These are phyloP conservation scores for Vaucheria bursata DNA, from an alignment of 352 stramenopile species.

Conservation along the genomic window DNA sequence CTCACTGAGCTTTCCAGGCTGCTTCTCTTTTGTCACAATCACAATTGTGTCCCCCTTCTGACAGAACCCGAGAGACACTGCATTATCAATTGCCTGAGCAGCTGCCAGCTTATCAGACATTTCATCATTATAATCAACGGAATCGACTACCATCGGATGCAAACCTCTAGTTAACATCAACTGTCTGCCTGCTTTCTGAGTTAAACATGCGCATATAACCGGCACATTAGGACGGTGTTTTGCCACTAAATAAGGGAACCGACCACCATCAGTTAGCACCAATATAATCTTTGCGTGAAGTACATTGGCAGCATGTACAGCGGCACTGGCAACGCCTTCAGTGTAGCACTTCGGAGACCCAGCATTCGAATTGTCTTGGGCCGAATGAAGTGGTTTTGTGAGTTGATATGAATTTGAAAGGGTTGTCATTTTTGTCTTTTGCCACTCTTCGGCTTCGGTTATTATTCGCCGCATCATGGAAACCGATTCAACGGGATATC, in stretches of 20 bases:
- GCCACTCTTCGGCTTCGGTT: slow-evolving; percentile 46
- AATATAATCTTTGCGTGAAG: not conserved
- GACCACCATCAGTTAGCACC: not conserved
- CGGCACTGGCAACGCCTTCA: not conserved
- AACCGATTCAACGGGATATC: slow-evolving; percentile 84
- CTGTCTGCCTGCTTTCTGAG: slow-evolving; percentile 1
- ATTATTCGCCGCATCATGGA: slow-evolving; percentile 63
- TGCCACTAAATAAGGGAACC: not conserved
- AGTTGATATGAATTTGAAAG: not conserved
- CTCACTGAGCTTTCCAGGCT: not conserved
- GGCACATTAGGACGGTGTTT: not conserved
- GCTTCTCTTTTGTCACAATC: not conserved
- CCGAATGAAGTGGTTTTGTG: not conserved
- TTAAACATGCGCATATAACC: not conserved
- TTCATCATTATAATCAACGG: not conserved
- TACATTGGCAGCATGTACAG: not conserved
- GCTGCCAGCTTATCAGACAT: not conserved
- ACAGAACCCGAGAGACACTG: not conserved
- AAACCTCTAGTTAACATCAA: not conserved
- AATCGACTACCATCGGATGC: not conserved
- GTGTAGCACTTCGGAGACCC: not conserved
- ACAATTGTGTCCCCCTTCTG: not conserved
- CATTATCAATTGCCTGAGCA: not conserved
- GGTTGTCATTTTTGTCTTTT: not conserved
- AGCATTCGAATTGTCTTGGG: not conserved